phyloP scores from a whole-genome alignment of 2,329 filamentous ascomycete genomes.

The Arthroderma uncinatum region DNA sequence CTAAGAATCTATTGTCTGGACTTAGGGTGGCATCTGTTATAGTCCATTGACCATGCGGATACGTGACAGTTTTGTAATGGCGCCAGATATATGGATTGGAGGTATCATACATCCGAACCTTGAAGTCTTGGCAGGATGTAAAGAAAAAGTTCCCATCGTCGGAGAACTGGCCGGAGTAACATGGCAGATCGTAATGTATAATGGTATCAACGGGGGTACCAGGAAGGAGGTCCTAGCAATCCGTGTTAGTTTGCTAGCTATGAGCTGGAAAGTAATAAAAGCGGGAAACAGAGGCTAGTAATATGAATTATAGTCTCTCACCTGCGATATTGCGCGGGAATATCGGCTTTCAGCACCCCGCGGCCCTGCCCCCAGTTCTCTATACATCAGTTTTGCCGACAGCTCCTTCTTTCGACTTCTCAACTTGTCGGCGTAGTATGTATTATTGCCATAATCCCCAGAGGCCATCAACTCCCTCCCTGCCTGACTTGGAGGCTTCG shows the following conservation, averaged over 20 bases:
- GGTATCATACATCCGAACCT: constrained; percentile 93
- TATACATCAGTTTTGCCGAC: constrained; percentile 60
- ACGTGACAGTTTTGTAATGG: constrained; percentile 82
- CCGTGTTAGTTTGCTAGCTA: background rate
- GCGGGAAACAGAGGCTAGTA: background rate
- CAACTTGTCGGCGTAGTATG: constrained; percentile 41
- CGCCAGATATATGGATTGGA: constrained; percentile 91
- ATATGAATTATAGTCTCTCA: constrained; percentile 25
- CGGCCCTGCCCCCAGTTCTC: constrained; percentile 63
- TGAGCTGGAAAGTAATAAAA: no score
- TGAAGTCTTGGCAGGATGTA: constrained; percentile 81
- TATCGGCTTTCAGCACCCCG: constrained; percentile 47
- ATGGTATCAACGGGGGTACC: constrained; percentile 69
- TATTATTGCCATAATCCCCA: constrained; percentile 65
- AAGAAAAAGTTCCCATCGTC: constrained; percentile 98
- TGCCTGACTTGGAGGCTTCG: constrained; percentile 70
- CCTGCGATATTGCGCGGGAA: constrained; percentile 60
- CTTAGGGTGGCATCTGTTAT: constrained; percentile 87
- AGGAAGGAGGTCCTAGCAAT: constrained; percentile 59
- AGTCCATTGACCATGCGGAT: constrained; percentile 86
- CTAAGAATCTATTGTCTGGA: constrained; percentile 82
- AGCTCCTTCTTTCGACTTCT: constrained; percentile 50
- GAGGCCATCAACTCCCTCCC: constrained; percentile 70
- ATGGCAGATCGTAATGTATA: constrained; percentile 72
- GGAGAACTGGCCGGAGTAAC: constrained; percentile 93